A percentile compares a stretch with the other conserved stretches of the same genome.
Evolutionary conservation across 805 yeast species (phyloP).

Genomic region (Cyberlindnera meyerae): DNA sequence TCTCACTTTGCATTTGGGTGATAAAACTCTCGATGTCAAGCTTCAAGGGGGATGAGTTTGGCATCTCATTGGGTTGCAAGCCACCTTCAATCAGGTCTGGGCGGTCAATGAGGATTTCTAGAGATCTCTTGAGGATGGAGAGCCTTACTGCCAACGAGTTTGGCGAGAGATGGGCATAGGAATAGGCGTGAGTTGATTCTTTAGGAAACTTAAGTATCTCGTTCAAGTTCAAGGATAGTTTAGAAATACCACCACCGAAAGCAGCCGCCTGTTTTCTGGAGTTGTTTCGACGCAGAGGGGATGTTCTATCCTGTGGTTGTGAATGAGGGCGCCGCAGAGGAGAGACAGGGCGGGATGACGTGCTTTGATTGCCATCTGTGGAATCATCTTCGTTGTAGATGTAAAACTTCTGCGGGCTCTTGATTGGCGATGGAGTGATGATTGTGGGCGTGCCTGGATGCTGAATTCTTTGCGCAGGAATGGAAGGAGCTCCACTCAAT

Average conservation of each 20-base stretch:
- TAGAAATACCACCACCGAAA: constrained; percentile 25
- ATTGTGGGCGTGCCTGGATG: constrained; percentile 5
- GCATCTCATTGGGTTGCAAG: constrained; percentile 1
- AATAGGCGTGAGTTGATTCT: constrained; percentile 79
- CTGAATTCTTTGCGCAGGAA: background rate
- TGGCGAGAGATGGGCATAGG: constrained; percentile 78
- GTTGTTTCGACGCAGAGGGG: constrained; percentile 10
- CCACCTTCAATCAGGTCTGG: constrained; percentile 20
- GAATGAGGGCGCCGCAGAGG: constrained; percentile 7
- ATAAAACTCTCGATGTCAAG: constrained; percentile 26
- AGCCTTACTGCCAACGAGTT: constrained; percentile 73
- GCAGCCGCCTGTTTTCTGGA: constrained; percentile 7
- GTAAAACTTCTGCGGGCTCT: constrained; percentile 13
- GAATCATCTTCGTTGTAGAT: constrained; percentile 22
- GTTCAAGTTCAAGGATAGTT: constrained; percentile 26
- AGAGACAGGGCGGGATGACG: background rate
- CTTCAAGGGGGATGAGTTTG: constrained; percentile 13
- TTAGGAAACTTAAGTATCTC: constrained; percentile 63
- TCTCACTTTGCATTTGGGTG: constrained; percentile 19
- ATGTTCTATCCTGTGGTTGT: constrained; percentile 4
- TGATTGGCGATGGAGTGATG: constrained; percentile 4
- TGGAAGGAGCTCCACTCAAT: no score
- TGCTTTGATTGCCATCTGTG: background rate
- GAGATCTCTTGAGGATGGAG: constrained; percentile 67
- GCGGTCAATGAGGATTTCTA: constrained; percentile 55